These are phyloP conservation scores for Mrakiaceae sp. DNA, from an alignment of 1,284 basidiomycete species.

Conservation along the genomic window DNA sequence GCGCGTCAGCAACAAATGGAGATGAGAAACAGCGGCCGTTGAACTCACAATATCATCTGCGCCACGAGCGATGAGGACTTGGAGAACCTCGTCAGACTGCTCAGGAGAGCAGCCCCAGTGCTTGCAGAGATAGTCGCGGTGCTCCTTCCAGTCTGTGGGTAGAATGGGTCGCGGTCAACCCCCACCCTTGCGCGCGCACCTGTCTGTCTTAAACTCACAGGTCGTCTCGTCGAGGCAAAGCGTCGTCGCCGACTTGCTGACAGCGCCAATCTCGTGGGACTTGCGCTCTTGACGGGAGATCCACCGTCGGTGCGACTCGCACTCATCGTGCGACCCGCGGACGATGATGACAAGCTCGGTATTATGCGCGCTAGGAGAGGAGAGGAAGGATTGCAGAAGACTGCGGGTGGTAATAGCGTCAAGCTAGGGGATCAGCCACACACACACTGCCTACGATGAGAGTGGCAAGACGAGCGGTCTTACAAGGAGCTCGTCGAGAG, in stretches of 20 bases:
- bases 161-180: no score
- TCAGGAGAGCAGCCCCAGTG: background rate
- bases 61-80: no score
- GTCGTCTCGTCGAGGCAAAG: background rate
- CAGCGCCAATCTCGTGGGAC: background rate
- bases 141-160: background rate
- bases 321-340: background rate
- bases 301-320: background rate
- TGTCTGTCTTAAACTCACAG: background rate
- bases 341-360: background rate
- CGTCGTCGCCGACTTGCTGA: background rate
- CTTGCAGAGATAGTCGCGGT: background rate
- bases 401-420: background rate
- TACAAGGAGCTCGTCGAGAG: no score
- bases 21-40: no score
- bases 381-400: constrained; percentile 2
- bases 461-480: no score
- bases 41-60: no score
- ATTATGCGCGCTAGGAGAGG: background rate
- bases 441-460: no score
- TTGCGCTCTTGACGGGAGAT: background rate
- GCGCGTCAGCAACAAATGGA: no score
- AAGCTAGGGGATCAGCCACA: no score
- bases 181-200: no score
- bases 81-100: background rate